Percentiles rank a stretch among this genome's conserved stretches.
These are phyloP conservation scores for Arxiozyma heterogenica DNA, from an alignment of 1,139 yeast species.

Conservation along the genomic window DNA sequence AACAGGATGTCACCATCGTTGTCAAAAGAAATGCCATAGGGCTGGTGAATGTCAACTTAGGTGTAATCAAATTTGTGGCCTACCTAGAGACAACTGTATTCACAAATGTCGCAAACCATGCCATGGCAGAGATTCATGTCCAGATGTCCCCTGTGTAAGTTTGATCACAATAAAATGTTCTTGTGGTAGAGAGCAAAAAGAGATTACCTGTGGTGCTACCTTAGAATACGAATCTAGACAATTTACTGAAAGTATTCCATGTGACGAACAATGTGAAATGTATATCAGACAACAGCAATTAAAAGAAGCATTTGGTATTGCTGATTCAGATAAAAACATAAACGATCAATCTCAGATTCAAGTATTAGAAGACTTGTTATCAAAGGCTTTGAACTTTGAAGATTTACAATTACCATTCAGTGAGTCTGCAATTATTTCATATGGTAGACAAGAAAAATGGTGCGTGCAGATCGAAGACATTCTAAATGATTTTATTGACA, in stretches of 20 bases:
- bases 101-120: conserved; percentile 58
- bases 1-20: conserved; percentile 57
- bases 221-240: conserved; percentile 19
- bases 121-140: conserved; percentile 52
- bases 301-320: conserved; percentile 49
- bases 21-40: conserved; percentile 45
- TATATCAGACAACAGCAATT: conserved; percentile 52
- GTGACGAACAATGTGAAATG: conserved; percentile 65
- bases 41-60: conserved; percentile 33
- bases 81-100: conserved; percentile 44
- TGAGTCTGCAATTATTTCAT: conserved; percentile 38
- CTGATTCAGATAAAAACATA: conserved; percentile 9
- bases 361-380: conserved; percentile 6
- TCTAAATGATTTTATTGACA: conserved; percentile 41
- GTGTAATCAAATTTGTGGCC: conserved; percentile 53
- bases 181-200: conserved; percentile 50
- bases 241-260: conserved; percentile 34
- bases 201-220: conserved; percentile 49
- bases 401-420: conserved; percentile 35
- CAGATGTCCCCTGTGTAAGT: conserved; percentile 44
- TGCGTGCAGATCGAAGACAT: conserved; percentile 51
- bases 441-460: conserved; percentile 50
- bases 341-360: conserved; percentile 11
- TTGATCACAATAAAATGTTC: conserved; percentile 45
- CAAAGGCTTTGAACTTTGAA: conserved; percentile 18